Evolutionary conservation across 2,329 filamentous ascomycete species (phyloP), one percentile per base, ranked within the genome.

Genomic region (Ophiostoma sp.): DNA sequence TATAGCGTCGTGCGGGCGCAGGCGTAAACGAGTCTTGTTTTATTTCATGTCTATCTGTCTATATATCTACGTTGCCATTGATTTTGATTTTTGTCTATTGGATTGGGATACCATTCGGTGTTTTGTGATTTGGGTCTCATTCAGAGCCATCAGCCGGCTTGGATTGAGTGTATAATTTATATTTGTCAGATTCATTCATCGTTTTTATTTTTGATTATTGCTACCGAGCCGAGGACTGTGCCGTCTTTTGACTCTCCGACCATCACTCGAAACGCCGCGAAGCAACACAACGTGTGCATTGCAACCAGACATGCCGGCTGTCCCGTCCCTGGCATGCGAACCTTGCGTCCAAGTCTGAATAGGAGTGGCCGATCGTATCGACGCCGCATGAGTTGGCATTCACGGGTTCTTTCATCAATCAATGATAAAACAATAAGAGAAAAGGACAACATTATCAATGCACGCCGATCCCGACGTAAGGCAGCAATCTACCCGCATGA

Each of bases 1-100:
- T 78, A 79, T 72, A 85, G 84, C 74, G 84, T 71, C 5, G 67
- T 55, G 63, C 68, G 69, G 40, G 36, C 63, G 1, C 45, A 40
- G 47, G 45, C 45, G 5, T 65, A 47, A 18, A 5, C 18, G 6
- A 42, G 8, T 41, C 9, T 64, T 38, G 36, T 18, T 5, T 8
- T 49, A 4, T 49, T 36, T 11, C 27, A 27, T 27, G 27, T 27
- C 27, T 27, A 27, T 27, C 27, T 27, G 27, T 27, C 27, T 27
- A 27, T 27, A 27, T 27, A 2, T 27, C 27, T 27, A 27, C 27
- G 27, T 27, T 27, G 27, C 27, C 27, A 27, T 66, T 66, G 14
- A 14, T 27, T 66, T 49, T 49, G 2, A 36, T 65, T 38, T 38
- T 60, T 38, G 27, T 60, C 14, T 41, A 4, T 63, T 63, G 49